Evolutionary conservation across 2,329 filamentous ascomycete species (phyloP).

Genomic region (Mariannaea elegans): DNA sequence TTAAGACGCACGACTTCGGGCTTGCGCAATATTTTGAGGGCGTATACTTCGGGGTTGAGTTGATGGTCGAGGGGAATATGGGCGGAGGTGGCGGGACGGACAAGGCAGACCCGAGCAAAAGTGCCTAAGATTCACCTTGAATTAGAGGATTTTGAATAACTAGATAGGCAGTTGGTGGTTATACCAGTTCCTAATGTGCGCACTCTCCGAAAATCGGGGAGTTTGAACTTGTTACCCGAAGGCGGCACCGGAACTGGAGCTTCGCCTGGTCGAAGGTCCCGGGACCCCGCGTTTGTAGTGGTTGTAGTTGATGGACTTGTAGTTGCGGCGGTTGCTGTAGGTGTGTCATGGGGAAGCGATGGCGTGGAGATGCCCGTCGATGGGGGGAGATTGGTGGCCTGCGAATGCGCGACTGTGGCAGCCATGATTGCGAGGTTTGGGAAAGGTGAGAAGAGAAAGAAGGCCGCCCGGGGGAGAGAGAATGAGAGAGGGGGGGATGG

Average conservation of each 20-base stretch:
- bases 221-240: slow-evolving; percentile 43
- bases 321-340: slow-evolving; percentile 19
- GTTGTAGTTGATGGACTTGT: not conserved
- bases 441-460: not conserved
- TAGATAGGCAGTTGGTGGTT: slow-evolving; percentile 36
- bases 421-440: slow-evolving; percentile 34
- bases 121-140: slow-evolving; percentile 61
- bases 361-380: slow-evolving; percentile 35
- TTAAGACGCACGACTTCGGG: slow-evolving; percentile 81
- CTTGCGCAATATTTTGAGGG: slow-evolving; percentile 81
- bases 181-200: slow-evolving; percentile 81
- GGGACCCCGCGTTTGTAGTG: slow-evolving; percentile 30
- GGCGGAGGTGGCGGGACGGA: slow-evolving; percentile 68
- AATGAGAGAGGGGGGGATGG: not conserved
- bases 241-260: slow-evolving; percentile 37
- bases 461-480: not conserved
- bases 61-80: slow-evolving; percentile 47
- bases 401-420: slow-evolving; percentile 45
- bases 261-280: slow-evolving; percentile 23
- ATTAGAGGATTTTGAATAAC: no score
- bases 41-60: slow-evolving; percentile 67
- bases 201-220: slow-evolving; percentile 73
- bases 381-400: slow-evolving; percentile 38
- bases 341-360: slow-evolving; percentile 29
- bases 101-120: slow-evolving; percentile 84